Base-by-base conservation (phyloP, 495 filamentous ascomycete species). In the Xylaria nigripes region DNA sequence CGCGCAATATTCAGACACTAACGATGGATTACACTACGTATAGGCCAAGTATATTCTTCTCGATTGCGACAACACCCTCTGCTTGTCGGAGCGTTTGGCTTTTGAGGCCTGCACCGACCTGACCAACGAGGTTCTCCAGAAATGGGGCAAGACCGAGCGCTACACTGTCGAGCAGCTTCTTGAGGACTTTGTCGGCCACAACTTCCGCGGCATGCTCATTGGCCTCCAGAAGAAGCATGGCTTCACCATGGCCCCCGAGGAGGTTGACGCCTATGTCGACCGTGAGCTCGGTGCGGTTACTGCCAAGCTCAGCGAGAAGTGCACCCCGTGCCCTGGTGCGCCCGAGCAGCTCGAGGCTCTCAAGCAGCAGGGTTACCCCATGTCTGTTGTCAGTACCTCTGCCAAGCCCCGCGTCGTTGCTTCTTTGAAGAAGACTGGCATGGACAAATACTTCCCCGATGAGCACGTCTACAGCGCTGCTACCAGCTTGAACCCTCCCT, bases 31-130 rank as follows among this genome's bases (percentile, higher is more conserved):
- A n/a, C n/a, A 25, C 22, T 13, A 0, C 46, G 24, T 45, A 55
- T 69, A 89, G 86, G 84, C 85, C 71, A 87, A 84, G 32, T 78
- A 87, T 66, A 75, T 96, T 72, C 87, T 96, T 70, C 84, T 95
- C 73, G 91, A 96, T 75, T 96, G 91, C 76, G 91, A 96, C 82
- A 96, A 96, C 79, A 96, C 91, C 50, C 88, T 96, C 63, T 88
- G 90, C 73, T 84, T 94, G 64, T 94, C 89, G 55, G 91, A 96
- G 74, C 81, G 81, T 59, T 78, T 95, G 64, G 91, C 91, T 71
- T 96, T 95, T 71, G 90, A 93, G 74, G 91, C 89, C 54, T 95
- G 91, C 72, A 86, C 91, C 62, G 87, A 93, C 59, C 79, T 96
- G 63, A 84, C 89, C 75, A 96, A 96, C 77, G 83, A 93, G 72